These are phyloP conservation scores for Coemansia asiatica DNA, from an alignment of 192 early-diverging fungal species.

Conservation along the genomic window DNA sequence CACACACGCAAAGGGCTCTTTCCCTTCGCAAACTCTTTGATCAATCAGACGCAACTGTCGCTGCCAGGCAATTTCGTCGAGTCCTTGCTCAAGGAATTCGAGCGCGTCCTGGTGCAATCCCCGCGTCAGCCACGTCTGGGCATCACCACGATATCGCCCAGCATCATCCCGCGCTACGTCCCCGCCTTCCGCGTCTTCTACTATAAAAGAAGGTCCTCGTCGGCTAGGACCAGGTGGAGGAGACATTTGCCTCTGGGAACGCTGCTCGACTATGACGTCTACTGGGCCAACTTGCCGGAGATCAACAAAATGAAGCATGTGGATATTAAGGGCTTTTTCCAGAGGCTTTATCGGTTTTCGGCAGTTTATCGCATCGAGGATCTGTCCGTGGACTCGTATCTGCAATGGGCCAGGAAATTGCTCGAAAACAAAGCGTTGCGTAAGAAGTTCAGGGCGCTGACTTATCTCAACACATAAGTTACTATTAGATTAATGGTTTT, in stretches of 20 bases:
- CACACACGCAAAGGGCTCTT: no score
- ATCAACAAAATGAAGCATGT: conserved; percentile 17
- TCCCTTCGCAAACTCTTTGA: neutral
- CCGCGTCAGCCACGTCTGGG: conserved; percentile 20
- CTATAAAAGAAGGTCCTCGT: conserved; percentile 30
- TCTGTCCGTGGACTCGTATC: conserved; percentile 38
- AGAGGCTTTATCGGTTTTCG: conserved; percentile 36
- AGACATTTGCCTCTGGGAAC: conserved; percentile 25
- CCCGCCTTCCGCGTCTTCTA: conserved; percentile 64
- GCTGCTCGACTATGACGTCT: conserved; percentile 51
- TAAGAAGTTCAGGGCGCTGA: conserved; percentile 35
- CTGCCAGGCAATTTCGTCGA: conserved; percentile 44
- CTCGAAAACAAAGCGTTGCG: conserved; percentile 30
- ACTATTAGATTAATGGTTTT: no score
- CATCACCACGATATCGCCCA: conserved; percentile 59
- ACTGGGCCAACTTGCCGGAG: conserved; percentile 35
- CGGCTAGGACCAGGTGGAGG: conserved; percentile 6
- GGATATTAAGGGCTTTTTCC: conserved; percentile 9
- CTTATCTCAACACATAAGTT: conserved; percentile 23
- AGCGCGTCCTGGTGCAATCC: conserved; percentile 25
- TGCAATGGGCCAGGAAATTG: conserved; percentile 37
- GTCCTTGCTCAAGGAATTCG: conserved; percentile 32
- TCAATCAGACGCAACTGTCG: neutral
- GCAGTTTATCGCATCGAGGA: conserved; percentile 25
- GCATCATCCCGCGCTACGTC: conserved; percentile 64